Base-by-base conservation (phyloP, 208 protist species). In the Blechomonas ayalai region DNA sequence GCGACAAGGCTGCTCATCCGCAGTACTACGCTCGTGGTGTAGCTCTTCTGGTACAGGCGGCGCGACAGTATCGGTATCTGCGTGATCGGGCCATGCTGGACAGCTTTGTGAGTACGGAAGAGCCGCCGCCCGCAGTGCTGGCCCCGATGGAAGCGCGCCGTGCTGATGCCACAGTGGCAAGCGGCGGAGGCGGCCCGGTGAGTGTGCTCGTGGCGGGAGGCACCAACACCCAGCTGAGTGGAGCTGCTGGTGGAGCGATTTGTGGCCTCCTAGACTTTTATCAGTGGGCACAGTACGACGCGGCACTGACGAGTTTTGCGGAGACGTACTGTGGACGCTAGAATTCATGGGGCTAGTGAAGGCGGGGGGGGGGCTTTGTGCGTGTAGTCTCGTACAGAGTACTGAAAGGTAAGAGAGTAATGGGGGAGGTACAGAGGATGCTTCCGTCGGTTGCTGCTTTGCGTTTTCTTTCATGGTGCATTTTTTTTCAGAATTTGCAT, bases 241-340 rank as follows among this genome's bases (percentile, higher is more conserved):
- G 50, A 18, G 43, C 62, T 7, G 37, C 47, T 2, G 62, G 60
- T 1, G 61, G 71, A 22, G 64, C 73, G 18, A 78, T 85, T 49
- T 59, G 62, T 1, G 76, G 76, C 2, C 54, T 92, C 22, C 59
- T 87, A 19, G 83, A 92, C 43, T 92, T 89, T 67, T 92, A 92
- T 61, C 83, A 88, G 52, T 92, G 79, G 73, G 73, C 73, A 19
- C 83, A 89, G 60, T 85, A 87, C 57, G 83, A 92, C 55, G 58
- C 46, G 13, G 43, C 72, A 1, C 52, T 92, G 28, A 48, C 66
- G 12, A 61, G 61, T 16, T 76, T 86, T 36, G 79, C 79, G 8
- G 57, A 71, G 24, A 25, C 37, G 31, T 89, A 86, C 49, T 84
- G 75, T 52, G n/a, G n/a, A n/a, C n/a, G n/a, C n/a, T n/a, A n/a